Percentiles rank a stretch among this genome's conserved stretches.
These are phyloP conservation scores for Paraurostyla sp. DNA, from an alignment of 73 alveolate genomes.

Conservation along the genomic window DNA sequence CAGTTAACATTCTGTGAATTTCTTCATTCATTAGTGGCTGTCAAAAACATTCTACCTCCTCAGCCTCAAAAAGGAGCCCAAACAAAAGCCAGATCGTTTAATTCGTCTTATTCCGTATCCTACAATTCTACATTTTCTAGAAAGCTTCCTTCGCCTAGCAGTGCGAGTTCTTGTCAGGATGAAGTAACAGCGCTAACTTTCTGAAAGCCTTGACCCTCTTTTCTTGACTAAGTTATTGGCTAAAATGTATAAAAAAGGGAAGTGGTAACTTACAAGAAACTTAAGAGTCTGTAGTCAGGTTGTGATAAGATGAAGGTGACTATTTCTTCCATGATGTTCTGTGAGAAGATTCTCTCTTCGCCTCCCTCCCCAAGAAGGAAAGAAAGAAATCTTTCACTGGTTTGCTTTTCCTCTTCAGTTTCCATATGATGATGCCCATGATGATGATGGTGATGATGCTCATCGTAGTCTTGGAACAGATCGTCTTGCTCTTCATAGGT, in stretches of 20 bases:
- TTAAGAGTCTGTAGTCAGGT: not conserved
- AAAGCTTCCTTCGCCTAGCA: slow-evolving; percentile 15
- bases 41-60: slow-evolving; percentile 21
- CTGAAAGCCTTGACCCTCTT: slow-evolving; percentile 21
- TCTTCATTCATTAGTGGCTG: not conserved
- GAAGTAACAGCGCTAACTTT: slow-evolving; percentile 13
- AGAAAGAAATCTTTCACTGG: not conserved
- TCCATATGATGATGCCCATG: not conserved
- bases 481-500: not conserved
- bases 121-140: not conserved
- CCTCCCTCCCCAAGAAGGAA: slow-evolving; percentile 43
- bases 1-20: not conserved
- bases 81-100: slow-evolving; percentile 18
- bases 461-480: not conserved
- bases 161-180: slow-evolving; percentile 41
- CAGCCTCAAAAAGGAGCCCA: slow-evolving; percentile 40
- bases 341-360: slow-evolving; percentile 15
- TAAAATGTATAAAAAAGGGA: not conserved
- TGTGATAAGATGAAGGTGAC: not conserved
- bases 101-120: slow-evolving; percentile 28
- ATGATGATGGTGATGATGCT: not conserved
- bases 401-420: not conserved
- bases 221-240: not conserved
- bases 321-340: not conserved
- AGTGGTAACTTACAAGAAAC: slow-evolving; percentile 25